Evolutionary conservation across 805 yeast genomes (phyloP), one percentile per base, ranked within the genome.

Genomic region (Blastobotrys mokoenaii): DNA sequence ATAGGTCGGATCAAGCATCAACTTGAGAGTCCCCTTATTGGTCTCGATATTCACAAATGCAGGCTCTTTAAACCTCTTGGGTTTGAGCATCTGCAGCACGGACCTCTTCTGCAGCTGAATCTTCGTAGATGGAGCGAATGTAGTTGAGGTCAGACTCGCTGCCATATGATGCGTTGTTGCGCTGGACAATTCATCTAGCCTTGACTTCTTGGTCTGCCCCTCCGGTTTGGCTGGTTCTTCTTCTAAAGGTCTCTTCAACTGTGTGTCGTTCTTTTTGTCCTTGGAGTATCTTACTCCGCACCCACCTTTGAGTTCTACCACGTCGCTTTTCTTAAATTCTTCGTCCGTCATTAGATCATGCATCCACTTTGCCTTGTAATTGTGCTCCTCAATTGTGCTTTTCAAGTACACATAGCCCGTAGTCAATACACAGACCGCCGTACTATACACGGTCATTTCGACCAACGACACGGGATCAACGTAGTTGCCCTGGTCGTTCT

Each of bases 381-480:
- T 60, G 34, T 58, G 46, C 38, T 55, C 56, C 27, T 51, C 50
- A 8, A 63, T 47, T 4, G 67, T 63, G 9, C 51, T 60, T 41
- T 52, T 52, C 30, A 58, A 36, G 46, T 56, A 63, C 10, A 64
- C 67, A 12, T 57, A 48, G 10, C 66, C 67, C 12, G 59, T 56
- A 2, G 60, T 41, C 36, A 45, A 35, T 14, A 64, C 50, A 3
- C 52, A 52, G 17, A 63, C 65, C 6, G 62, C 60, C 25, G 49
- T 49, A 14, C 58, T 51, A 22, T 43, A 45, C 9, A 52, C 45
- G 22, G 52, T 55, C 30, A 63, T 53, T 22, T 55, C 59, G 46
- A 63, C 59, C 50, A 54, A 52, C 16, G 61, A 60, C 16, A 64
- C 64, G 3, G 67, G 67, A 49, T 63, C 67, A 33, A 60, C 54